Percentiles rank a stretch among this genome's conserved stretches.
phyloP scores from a whole-genome alignment of 257 asterid species.

The Echium plantagineum region DNA sequence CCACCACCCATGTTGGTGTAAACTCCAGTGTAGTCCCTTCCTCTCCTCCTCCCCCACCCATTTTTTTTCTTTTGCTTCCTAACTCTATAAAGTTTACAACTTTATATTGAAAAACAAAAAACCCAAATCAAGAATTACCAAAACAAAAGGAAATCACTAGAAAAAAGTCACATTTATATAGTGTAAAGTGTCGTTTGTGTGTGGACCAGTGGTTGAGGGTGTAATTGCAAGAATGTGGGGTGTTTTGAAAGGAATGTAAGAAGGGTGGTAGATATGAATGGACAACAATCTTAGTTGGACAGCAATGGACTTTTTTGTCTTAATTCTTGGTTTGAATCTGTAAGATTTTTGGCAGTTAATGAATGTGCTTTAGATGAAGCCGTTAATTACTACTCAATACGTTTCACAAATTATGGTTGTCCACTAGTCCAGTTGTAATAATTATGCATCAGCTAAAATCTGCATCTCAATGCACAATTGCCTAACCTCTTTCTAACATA shows the following conservation, averaged over 20 bases:
- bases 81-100: constrained; percentile 5
- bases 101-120: not conserved
- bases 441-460: too few species aligned
- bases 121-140: not conserved
- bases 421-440: too few species aligned
- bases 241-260: not conserved
- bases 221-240: too few species aligned
- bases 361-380: not conserved
- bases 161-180: too few species aligned
- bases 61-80: too few species aligned
- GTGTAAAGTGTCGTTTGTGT: too few species aligned
- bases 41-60: constrained; percentile 59
- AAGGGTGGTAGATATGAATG: not conserved
- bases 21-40: constrained; percentile 53
- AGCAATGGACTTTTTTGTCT: too few species aligned
- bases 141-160: not conserved
- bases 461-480: too few species aligned
- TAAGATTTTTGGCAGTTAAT: too few species aligned
- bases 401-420: not conserved
- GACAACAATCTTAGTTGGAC: not conserved
- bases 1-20: constrained; percentile 91
- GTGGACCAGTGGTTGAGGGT: too few species aligned
- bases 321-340: too few species aligned
- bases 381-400: not conserved
- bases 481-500: too few species aligned